Conservation (phyloP, 1,284 basidiomycete genomes). For the Bjerkandera adusta region DNA sequence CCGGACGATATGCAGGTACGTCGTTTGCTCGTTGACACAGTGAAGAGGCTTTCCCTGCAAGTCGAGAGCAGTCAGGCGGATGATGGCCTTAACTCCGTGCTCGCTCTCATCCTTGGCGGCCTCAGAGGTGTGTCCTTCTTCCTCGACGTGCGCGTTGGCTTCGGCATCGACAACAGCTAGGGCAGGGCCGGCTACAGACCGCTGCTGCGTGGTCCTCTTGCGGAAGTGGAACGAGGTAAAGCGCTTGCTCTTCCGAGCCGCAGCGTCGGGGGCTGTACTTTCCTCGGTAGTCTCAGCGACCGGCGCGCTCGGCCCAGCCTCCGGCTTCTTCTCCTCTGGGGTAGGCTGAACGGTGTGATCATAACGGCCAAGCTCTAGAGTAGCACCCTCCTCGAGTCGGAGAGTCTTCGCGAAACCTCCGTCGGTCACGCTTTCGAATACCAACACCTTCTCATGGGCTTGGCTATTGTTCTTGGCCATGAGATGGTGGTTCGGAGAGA, state of each 20-base stretch:
- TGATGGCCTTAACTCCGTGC: slow-evolving; percentile 73
- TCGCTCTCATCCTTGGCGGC: slow-evolving; percentile 51
- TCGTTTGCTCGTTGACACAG: slow-evolving; percentile 79
- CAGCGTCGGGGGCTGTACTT: slow-evolving; percentile 14
- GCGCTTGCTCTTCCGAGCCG: slow-evolving; percentile 40
- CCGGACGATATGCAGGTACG: slow-evolving; percentile 82
- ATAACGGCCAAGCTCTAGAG: slow-evolving; percentile 68
- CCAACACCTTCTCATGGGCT: slow-evolving; percentile 50
- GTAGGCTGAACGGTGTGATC: slow-evolving; percentile 35
- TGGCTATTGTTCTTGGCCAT: slow-evolving; percentile 36
- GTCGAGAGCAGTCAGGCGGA: slow-evolving; percentile 75
- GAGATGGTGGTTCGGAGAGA: slow-evolving; percentile 57
- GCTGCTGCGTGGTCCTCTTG: slow-evolving; percentile 41
- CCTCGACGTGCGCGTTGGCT: slow-evolving; percentile 36
- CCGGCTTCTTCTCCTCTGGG: slow-evolving; percentile 19
- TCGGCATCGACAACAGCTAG: slow-evolving; percentile 66
- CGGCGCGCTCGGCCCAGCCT: slow-evolving; percentile 16
- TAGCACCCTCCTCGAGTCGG: slow-evolving; percentile 70
- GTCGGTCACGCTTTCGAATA: slow-evolving; percentile 73
- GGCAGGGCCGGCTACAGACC: slow-evolving; percentile 66
- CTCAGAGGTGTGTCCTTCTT: too few species aligned
- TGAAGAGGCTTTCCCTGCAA: slow-evolving; percentile 62
- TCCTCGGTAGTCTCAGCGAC: slow-evolving; percentile 13
- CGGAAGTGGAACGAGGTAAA: slow-evolving; percentile 68
- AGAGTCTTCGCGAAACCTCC: slow-evolving; percentile 80